Base-by-base conservation (phyloP, 441 rosid genomes). In the Populus hybrid region DNA sequence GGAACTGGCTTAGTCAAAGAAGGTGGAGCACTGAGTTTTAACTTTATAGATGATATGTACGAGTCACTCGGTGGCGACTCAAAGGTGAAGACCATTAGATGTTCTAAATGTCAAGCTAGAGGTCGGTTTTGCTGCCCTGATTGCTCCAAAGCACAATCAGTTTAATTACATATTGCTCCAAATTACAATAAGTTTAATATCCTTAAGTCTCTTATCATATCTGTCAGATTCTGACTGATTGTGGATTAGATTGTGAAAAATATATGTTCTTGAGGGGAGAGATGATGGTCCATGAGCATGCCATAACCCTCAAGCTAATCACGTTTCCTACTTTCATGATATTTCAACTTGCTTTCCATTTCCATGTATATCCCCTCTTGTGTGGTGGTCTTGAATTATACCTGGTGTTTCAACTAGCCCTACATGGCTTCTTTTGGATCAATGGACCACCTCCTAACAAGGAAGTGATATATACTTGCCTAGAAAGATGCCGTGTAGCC, bases 111-210 rank as follows among this genome's bases (percentile, higher is more conserved):
- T 67, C 87, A 80, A 83, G 90, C 91, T 75, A 90, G 75, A 83
- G 98, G 99, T 80, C 88, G 85, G 78, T 95, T 95, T 83, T 80
- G 71, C 67, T 95, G 98, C 73, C 93, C 93, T 0, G 86, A 84
- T 78, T 95, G 97, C 88, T 90, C 97, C 38, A 79, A 80, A 65
- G 26, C 46, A 59, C 75, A 82, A 46, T 79, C 75, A 74, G 40
- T 53, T 71, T 76, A 67, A 68, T 74, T 35, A n/a, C 24, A 14
- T 24, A 46, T 12, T 46, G 57, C 20, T 46, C 57, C 57, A 46
- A 46, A 46, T 16, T 46, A 46, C 57, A 46, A 46, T 1, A 16
- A 46, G 57, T 46, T 35, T 35, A 53, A 53, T 53, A 5, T 53
- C 61, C 1, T 6, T 1, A 6, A 16, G 3, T 53, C 14, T 46